A percentile compares a stretch with the other conserved stretches of the same genome.
phyloP scores from a whole-genome alignment of 257 asterid genomes.

The Striga asiatica region DNA sequence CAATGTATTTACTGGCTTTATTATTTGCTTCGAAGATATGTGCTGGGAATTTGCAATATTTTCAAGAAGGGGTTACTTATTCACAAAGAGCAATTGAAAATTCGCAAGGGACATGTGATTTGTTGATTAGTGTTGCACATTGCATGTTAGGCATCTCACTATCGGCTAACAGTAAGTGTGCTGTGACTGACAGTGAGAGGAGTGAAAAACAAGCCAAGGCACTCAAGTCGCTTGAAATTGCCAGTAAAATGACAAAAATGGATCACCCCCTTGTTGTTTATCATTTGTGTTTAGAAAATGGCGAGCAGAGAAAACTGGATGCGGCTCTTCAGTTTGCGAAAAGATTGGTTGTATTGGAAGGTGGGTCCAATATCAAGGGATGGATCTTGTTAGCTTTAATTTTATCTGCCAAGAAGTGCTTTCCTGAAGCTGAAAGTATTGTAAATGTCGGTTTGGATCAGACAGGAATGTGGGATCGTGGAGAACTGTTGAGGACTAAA shows the following conservation, averaged over 20 bases:
- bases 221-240: constrained; percentile 54
- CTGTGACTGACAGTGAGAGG: constrained; percentile 36
- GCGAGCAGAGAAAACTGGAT: constrained; percentile 86
- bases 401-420: constrained; percentile 69
- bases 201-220: constrained; percentile 45
- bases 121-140: constrained; percentile 45
- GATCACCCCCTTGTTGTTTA: constrained; percentile 46
- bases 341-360: constrained; percentile 52
- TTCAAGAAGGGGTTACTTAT: constrained; percentile 54
- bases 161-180: constrained; percentile 39
- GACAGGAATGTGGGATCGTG: constrained; percentile 81
- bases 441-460: constrained; percentile 63
- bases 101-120: constrained; percentile 42
- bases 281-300: constrained; percentile 63
- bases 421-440: constrained; percentile 47
- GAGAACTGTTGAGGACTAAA: constrained; percentile 64
- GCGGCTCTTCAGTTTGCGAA: constrained; percentile 55
- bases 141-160: constrained; percentile 60
- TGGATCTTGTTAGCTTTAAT: constrained; percentile 73
- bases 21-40: constrained; percentile 63
- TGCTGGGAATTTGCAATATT: constrained; percentile 29
- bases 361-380: constrained; percentile 48
- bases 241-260: constrained; percentile 44
- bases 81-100: constrained; percentile 52
- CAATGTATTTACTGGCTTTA: constrained; percentile 35